Base-by-base conservation (phyloP, 306 rosid genomes). In the Luffa aegyptiaca region DNA sequence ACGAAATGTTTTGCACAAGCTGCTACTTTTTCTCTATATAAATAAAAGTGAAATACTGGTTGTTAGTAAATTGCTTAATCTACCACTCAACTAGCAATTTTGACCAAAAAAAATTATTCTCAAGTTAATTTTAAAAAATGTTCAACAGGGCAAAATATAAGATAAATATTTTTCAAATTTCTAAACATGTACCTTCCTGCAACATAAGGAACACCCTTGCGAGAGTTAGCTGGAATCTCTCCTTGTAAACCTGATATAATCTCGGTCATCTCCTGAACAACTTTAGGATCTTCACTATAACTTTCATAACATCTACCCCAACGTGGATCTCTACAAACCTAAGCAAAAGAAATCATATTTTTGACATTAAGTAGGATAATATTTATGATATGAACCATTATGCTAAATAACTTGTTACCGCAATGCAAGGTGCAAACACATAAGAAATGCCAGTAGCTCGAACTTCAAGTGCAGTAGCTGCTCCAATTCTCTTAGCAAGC, bases 1-100 rank as follows among this genome's bases (percentile, higher is more conserved):
- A 83, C 78, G 6, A 13, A 84, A 56, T 84, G 87, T 56, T 84
- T 84, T 79, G 87, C 87, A 75, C 87, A 85, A 48, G 88, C 88
- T 63, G 76, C 83, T n/a, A 83, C 86, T 51, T 74, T 86, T 78
- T 81, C 71, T 4, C 84, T 83, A 31, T 26, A 17, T 48, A 52
- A 68, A 58, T n/a, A 59, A 9, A 18, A 45, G 35, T 10, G 44
- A 6, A 16, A n/a, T 52, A 20, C 42, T 3, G 5, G 5, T 39
- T 39, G 3, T 39, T 39, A 39, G 42, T 3, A 39, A 3, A 39
- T 39, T 39, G 4, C 42, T 3, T 39, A 39, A 6, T 39, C 5
- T 39, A 5, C 70, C 26, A 41, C 37, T 11, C 10, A 9, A 13
- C 45, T n/a, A 37, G 31, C 31, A 26, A 26, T 26, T 26, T 26